Base-by-base conservation (phyloP, 129 eudicot genomes). In the Chrysanthemum lavandulifolium region DNA sequence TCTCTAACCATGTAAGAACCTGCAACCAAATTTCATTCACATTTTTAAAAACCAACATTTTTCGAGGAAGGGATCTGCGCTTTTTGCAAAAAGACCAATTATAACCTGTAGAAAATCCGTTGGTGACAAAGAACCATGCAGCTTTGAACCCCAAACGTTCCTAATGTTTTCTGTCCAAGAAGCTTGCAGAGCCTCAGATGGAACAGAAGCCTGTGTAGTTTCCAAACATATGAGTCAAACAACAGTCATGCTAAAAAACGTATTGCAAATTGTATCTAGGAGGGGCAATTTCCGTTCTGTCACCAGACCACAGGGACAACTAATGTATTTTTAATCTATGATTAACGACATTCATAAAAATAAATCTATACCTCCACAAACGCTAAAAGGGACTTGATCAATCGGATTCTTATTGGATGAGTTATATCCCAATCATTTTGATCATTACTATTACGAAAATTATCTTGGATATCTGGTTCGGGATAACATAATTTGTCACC, bases 31-130 rank as follows among this genome's bases (percentile, higher is more conserved):
- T 19, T 19, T 19, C 21, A 19, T 19, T 19, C 21, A 19, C 21
- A 19, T 19, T 19, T 48, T 58, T 21, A 54, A 68, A 58, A 70
- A 57, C 53, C 25, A 53, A 36, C 76, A 43, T 61, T 23, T 54
- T 36, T 48, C 13, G 15, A 45, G 43, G 55, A 45, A 66, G 50
- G 2, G 6, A 12, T 33, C 3, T 52, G 13, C 15, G 13, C 2
- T 29, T 29, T 29, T 29, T 29, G 3, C 33, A 31, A 31, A 27
- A 14, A 54, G 8, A 36, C 14, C 53, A 49, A 18, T 11, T 45
- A 58, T 70, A 61, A 92, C 98, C 96, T 92, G 94, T 65, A 87
- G 86, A 77, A 92, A 84, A 69, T 86, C 96, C 23, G 67, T 74
- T 10, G 89, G 23, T 45, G 89, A 84, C 59, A 80, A 58, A 3